phyloP scores from a whole-genome alignment of 2,329 filamentous ascomycete species.

The Fusarium pininemorale region DNA sequence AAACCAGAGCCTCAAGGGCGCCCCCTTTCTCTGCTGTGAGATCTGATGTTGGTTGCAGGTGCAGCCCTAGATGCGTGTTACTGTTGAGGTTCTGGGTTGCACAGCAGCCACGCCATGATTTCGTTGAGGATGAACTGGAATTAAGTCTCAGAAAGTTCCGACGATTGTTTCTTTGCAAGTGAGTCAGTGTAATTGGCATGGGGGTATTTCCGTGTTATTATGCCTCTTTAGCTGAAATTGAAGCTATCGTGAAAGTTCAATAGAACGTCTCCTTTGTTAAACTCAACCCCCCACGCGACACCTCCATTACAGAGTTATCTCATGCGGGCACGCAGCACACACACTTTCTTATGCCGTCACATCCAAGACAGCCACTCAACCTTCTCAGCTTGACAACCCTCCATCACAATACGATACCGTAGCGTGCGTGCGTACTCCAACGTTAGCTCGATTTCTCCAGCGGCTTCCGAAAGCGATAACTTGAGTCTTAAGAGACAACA shows the following conservation, averaged over 20 bases:
- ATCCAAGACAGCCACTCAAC: constrained; percentile 25
- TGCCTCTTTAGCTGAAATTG: not conserved
- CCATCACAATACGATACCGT: constrained; percentile 9
- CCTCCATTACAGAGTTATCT: constrained; percentile 4
- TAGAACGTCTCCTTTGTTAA: not conserved
- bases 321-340: constrained; percentile 15
- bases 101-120: constrained; percentile 14
- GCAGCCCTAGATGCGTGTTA: constrained; percentile 11
- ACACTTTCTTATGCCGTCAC: constrained; percentile 20
- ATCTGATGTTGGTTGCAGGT: constrained; percentile 29
- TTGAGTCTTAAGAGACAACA: constrained; percentile 27
- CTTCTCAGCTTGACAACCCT: constrained; percentile 12
- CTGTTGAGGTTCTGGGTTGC: constrained; percentile 20
- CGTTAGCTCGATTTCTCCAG: not conserved
- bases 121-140: constrained; percentile 15
- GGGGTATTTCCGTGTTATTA: not conserved
- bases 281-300: constrained; percentile 17
- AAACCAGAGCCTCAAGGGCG: constrained; percentile 30
- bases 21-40: constrained; percentile 16
- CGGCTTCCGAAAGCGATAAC: constrained; percentile 24
- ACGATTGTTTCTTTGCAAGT: not conserved
- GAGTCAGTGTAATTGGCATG: not conserved
- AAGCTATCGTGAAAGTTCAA: constrained; percentile 18
- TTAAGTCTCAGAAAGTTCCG: constrained; percentile 1
- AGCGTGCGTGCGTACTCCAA: not conserved